Evolutionary conservation across 768 basidiomycete species (phyloP).

Genomic region (Pisolithus albus): DNA sequence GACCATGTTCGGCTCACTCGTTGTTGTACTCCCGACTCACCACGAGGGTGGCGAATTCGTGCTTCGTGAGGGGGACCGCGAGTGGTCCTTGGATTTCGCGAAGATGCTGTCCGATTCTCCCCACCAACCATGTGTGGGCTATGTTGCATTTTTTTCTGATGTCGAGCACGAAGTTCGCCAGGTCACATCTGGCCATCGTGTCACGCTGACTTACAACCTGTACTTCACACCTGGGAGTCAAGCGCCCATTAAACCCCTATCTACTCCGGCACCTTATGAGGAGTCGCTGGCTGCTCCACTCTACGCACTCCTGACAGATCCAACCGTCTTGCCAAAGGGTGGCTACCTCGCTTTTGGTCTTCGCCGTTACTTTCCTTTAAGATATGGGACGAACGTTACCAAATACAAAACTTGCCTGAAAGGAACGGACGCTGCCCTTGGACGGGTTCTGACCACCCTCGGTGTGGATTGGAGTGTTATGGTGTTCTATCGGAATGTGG

Average conservation of each 20-base stretch:
- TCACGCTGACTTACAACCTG: slow-evolving; percentile 39
- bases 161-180: slow-evolving; percentile 38
- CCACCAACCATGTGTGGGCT: slow-evolving; percentile 22
- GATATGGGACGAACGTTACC: too few relatives aligned
- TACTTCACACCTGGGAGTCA: slow-evolving; percentile 10
- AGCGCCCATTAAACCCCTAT: not conserved
- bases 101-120: slow-evolving; percentile 9
- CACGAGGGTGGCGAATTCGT: slow-evolving; percentile 34
- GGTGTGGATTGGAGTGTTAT: too few relatives aligned
- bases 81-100: slow-evolving; percentile 27
- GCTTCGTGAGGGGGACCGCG: too few relatives aligned
- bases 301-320: too few relatives aligned
- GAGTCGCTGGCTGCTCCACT: too few relatives aligned
- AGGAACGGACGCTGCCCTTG: too few relatives aligned
- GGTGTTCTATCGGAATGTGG: too few relatives aligned
- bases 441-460: too few relatives aligned
- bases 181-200: slow-evolving; percentile 35
- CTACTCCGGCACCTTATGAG: not conserved
- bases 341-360: too few relatives aligned
- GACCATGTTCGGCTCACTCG: slow-evolving; percentile 47
- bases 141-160: slow-evolving; percentile 38
- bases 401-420: too few relatives aligned
- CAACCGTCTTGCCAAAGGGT: too few relatives aligned
- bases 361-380: too few relatives aligned
- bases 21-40: slow-evolving; percentile 41